Percentiles rank a stretch among this genome's conserved stretches.
Conservation (phyloP, 306 rosid genomes). For the Cicer yamashitae region DNA sequence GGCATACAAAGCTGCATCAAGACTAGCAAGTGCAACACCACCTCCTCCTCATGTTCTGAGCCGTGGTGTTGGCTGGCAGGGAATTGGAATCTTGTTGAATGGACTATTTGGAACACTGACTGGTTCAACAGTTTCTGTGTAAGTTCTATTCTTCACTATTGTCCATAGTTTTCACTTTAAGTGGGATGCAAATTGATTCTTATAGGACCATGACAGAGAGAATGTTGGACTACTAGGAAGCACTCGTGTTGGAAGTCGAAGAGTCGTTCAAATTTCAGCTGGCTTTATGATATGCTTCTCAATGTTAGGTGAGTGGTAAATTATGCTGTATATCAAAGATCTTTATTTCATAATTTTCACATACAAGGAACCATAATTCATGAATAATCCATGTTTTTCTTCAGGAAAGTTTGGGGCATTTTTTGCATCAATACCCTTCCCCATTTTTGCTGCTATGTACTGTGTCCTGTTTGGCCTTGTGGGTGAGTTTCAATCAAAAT, state of each 20-base stretch:
- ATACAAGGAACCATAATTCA: slow-evolving; percentile 19
- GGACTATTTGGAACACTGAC: slow-evolving; percentile 93
- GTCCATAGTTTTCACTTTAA: slow-evolving; percentile 24
- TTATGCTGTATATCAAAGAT: not conserved
- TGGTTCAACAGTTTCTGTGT: slow-evolving; percentile 92
- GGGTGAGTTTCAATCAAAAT: slow-evolving; percentile 56
- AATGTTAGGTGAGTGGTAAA: slow-evolving; percentile 68
- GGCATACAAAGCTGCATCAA: slow-evolving; percentile 94
- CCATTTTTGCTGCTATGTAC: slow-evolving; percentile 88
- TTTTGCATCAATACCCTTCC: slow-evolving; percentile 95
- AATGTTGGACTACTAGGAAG: slow-evolving; percentile 98
- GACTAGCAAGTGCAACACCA: slow-evolving; percentile 96
- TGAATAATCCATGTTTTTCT: slow-evolving; percentile 25
- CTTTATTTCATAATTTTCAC: slow-evolving; percentile 17
- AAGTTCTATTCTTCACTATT: slow-evolving; percentile 40
- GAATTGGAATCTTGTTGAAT: slow-evolving; percentile 86
- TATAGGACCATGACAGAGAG: slow-evolving; percentile 61
- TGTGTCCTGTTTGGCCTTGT: slow-evolving; percentile 97
- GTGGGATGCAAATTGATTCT: slow-evolving; percentile 28
- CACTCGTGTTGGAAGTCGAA: slow-evolving; percentile 96
- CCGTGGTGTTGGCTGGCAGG: slow-evolving; percentile 99
- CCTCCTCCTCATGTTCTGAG: slow-evolving; percentile 99
- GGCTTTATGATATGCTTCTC: slow-evolving; percentile 99
- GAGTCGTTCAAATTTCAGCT: slow-evolving; percentile 96
- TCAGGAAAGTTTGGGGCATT: slow-evolving; percentile 98